Evolutionary conservation across 768 basidiomycete genomes (phyloP), one percentile per base, ranked within the genome.

Genomic region (Megacollybia marginata): DNA sequence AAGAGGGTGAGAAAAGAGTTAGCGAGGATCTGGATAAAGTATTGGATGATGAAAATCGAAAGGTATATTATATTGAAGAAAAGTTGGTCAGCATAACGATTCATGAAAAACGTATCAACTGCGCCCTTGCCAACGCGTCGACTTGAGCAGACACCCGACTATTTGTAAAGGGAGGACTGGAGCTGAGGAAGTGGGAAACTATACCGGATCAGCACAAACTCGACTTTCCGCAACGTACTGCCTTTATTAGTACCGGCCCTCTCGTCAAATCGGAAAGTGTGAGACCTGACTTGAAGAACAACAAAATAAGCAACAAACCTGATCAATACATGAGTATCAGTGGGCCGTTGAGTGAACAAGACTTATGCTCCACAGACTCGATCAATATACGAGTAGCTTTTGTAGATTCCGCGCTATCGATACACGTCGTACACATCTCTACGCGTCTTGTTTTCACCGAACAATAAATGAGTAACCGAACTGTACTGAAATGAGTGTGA

Each of bases 371-470:
- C 80, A 81, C 36, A 50, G 69, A 73, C 61, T 84, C 80, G 42
- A 85, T 80, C 15, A 82, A 48, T 4, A 57, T 85, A 84, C 7
- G 82, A 69, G 58, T 85, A 85, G 57, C 81, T 82, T n/a, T n/a
- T n/a, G n/a, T n/a, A n/a, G n/a, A n/a, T n/a, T n/a, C n/a, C n/a
- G n/a, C n/a, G n/a, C n/a, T n/a, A n/a, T n/a, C n/a, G n/a, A n/a
- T n/a, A n/a, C n/a, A n/a, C n/a, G n/a, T n/a, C n/a, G n/a, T n/a
- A n/a, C n/a, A n/a, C n/a, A n/a, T n/a, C n/a, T n/a, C n/a, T n/a
- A n/a, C n/a, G n/a, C n/a, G n/a, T n/a, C n/a, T n/a, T n/a, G n/a
- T n/a, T n/a, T n/a, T n/a, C n/a, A n/a, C n/a, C n/a, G n/a, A n/a
- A n/a, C n/a, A n/a, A n/a, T n/a, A n/a, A n/a, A n/a, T n/a, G n/a